Evolutionary conservation across 2,329 filamentous ascomycete species (phyloP), one percentile per base, ranked within the genome.

Genomic region (Sporothrix globosa): DNA sequence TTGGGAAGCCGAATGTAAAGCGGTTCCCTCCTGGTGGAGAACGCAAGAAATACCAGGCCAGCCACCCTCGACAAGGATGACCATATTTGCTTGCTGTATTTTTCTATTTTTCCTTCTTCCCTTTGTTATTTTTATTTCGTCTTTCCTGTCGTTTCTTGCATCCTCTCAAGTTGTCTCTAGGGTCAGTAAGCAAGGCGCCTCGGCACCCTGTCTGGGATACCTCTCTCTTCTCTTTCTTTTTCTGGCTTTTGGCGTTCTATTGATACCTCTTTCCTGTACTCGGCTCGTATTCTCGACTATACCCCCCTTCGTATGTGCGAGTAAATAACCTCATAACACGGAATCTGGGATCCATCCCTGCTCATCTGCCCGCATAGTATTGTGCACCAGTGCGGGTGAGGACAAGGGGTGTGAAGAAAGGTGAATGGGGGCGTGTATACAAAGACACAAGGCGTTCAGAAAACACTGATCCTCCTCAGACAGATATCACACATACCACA

Each of bases 401-500:
- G 17, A 53, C 44, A 66, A 13, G 30, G 52, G 52, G 52, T 17
- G 53, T 56, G 21, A n/a, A 67, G 27, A 58, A 30, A 24, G 30
- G 65, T 53, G 19, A 24, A 67, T 24, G 48, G 66, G 69, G 58
- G 66, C 11, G 71, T 72, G 65, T 53, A n/a, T 46, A 41, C 60
- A 69, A 34, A 73, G 69, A 50, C 54, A 70, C 71, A 65, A 53
- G 30, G 48, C 9, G 41, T 60, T 50, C 11, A 56, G n/a, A 48
- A 68, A 72, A 70, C 71, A 73, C 70, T 27, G 48, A 69, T 69
- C 65, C 68, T 67, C 39, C 34, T 50, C 52, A 68, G 71, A 74
- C 76, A 76, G 48, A 61, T 75, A 75, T 73, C 73, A 74, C 71
- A 74, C 76, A 73, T 75, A 70, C 76, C 70, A 65, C 61, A 71